Conservation (phyloP, 148 eudicot genomes). For the Chenopodium quinoa region DNA sequence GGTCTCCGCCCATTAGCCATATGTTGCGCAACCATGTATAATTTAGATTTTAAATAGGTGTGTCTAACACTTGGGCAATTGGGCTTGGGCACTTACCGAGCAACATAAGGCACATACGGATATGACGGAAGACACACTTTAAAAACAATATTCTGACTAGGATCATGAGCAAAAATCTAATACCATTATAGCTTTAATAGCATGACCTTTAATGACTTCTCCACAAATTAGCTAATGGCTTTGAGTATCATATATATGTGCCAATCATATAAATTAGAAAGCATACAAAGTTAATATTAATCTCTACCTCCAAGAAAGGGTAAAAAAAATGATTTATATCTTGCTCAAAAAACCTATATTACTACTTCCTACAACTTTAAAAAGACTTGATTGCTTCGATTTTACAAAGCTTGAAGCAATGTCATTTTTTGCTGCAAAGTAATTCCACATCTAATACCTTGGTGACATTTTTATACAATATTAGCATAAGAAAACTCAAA, state of each 20-base stretch:
- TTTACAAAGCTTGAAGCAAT: neutral
- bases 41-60: no score
- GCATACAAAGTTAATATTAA: neutral
- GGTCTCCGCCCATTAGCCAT: neutral
- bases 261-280: neutral
- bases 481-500: neutral
- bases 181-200: neutral
- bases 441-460: neutral
- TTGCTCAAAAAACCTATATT: neutral
- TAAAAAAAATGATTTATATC: neutral
- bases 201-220: neutral
- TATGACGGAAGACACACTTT: neutral
- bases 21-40: neutral
- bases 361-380: neutral
- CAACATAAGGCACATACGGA: no score
- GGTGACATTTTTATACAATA: neutral
- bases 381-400: neutral
- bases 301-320: neutral
- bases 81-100: no score
- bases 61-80: no score
- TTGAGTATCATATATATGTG: neutral
- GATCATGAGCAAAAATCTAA: neutral
- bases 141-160: neutral
- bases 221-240: neutral
- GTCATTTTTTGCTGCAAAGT: neutral